phyloP scores from a whole-genome alignment of 2,329 filamentous ascomycete species.

The Pseudogymnoascus sp. region DNA sequence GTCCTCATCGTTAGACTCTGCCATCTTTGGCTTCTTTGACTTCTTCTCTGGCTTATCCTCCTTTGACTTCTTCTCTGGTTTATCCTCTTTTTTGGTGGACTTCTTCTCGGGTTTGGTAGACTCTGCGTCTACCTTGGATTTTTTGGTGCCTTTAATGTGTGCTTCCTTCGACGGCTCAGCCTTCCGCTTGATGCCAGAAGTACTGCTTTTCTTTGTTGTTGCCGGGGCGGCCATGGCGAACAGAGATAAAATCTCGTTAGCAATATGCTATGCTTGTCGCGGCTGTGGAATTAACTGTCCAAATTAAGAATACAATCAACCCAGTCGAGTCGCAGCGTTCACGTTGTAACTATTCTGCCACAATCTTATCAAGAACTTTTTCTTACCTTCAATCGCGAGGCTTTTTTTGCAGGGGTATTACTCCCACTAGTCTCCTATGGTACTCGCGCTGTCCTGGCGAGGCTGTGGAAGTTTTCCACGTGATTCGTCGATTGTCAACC shows the following conservation, averaged over 20 bases:
- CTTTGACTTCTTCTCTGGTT: slow-evolving; percentile 22
- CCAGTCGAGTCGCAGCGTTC: slow-evolving; percentile 3
- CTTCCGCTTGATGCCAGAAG: slow-evolving; percentile 51
- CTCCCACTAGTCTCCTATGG: background rate
- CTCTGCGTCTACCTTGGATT: slow-evolving; percentile 36
- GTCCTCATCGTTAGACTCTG: slow-evolving; percentile 33
- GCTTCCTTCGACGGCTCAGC: slow-evolving; percentile 39
- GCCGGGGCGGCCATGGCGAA: slow-evolving; percentile 15
- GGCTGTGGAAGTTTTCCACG: slow-evolving; percentile 4
- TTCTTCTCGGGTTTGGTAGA: slow-evolving; percentile 29
- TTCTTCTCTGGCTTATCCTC: slow-evolving; percentile 4
- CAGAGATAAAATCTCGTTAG: background rate
- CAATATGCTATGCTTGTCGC: slow-evolving; percentile 3
- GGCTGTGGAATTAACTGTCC: background rate
- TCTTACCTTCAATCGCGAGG: slow-evolving; percentile 8
- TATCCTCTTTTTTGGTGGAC: slow-evolving; percentile 30
- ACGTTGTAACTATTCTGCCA: slow-evolving; percentile 8
- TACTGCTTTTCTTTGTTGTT: slow-evolving; percentile 37
- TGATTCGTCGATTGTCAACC: slow-evolving; percentile 3
- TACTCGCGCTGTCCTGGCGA: slow-evolving; percentile 3
- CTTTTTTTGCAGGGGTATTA: slow-evolving; percentile 10
- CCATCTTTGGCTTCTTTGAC: slow-evolving; percentile 16
- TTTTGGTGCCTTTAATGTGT: slow-evolving; percentile 41
- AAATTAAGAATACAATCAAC: slow-evolving; percentile 3
- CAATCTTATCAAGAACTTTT: slow-evolving; percentile 12